Conservation (phyloP, 345 rosid species). For the Physaria fendleri region DNA sequence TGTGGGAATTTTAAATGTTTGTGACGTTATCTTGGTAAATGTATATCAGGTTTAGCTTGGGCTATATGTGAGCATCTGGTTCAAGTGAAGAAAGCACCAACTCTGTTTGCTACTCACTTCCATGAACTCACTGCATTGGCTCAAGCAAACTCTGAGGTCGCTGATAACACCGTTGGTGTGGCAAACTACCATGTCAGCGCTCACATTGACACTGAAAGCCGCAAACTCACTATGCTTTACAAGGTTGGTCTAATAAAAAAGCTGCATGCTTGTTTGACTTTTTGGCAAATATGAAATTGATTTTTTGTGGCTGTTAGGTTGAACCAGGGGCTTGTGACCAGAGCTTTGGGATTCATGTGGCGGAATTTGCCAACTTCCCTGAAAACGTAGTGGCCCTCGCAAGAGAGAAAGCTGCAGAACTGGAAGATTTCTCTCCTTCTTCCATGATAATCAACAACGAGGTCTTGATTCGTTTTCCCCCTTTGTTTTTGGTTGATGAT, state of each 20-base stretch:
- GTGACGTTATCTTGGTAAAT: conserved; percentile 5
- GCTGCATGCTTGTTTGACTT: not conserved
- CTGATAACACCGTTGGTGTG: conserved; percentile 58
- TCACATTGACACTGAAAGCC: conserved; percentile 76
- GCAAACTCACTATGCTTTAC: conserved; percentile 92
- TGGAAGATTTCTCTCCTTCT: conserved; percentile 85
- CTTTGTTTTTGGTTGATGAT: not conserved
- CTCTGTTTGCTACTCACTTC: conserved; percentile 94
- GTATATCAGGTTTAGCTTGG: conserved; percentile 90
- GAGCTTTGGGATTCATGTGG: conserved; percentile 98
- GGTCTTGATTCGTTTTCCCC: conserved; percentile 30
- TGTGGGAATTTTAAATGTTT: not conserved
- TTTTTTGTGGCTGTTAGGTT: conserved; percentile 38
- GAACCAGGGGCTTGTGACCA: conserved; percentile 97
- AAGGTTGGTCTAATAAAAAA: conserved; percentile 43
- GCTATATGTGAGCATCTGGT: conserved; percentile 98
- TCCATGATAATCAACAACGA: conserved; percentile 42
- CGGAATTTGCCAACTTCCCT: conserved; percentile 96
- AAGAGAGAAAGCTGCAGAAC: conserved; percentile 89
- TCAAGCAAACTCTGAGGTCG: conserved; percentile 39
- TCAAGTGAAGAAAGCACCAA: conserved; percentile 83
- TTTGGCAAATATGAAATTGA: not conserved
- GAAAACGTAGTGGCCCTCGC: conserved; percentile 88
- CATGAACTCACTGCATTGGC: conserved; percentile 94
- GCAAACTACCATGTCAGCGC: conserved; percentile 97